Conservation (phyloP, 2,329 filamentous ascomycete species). For the Beauveria varroae region DNA sequence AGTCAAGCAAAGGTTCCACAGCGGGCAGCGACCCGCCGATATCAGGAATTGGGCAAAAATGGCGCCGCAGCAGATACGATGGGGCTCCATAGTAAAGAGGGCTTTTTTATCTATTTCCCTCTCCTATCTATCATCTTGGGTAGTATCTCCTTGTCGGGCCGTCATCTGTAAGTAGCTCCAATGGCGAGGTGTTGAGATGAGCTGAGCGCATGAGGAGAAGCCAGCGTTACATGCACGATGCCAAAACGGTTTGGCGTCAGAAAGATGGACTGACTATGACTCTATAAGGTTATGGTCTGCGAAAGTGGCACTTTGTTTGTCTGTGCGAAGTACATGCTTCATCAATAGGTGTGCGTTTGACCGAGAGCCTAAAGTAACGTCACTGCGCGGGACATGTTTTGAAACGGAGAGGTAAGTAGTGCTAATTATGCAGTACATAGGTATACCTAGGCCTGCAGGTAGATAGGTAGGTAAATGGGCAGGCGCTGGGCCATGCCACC, state of each 20-base stretch:
- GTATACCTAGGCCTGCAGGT: background rate
- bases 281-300: background rate
- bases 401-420: too few relatives aligned
- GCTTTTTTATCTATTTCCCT: background rate
- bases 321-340: too few relatives aligned
- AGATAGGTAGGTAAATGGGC: background rate
- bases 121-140: background rate
- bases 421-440: too few relatives aligned
- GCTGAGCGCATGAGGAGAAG: background rate
- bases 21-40: constrained; percentile 10
- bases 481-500: background rate
- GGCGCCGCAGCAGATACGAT: constrained; percentile 9
- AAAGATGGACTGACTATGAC: background rate
- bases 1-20: background rate
- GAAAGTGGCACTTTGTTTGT: too few relatives aligned
- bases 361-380: background rate
- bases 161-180: background rate
- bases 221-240: background rate
- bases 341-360: too few relatives aligned
- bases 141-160: background rate
- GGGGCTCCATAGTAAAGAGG: constrained; percentile 5
- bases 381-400: background rate
- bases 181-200: background rate
- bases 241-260: background rate
- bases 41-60: background rate